A percentile compares a stretch with the other conserved stretches of the same genome.
Conservation (phyloP, 2,329 filamentous ascomycete species). For the Metarhizium guizhouense region DNA sequence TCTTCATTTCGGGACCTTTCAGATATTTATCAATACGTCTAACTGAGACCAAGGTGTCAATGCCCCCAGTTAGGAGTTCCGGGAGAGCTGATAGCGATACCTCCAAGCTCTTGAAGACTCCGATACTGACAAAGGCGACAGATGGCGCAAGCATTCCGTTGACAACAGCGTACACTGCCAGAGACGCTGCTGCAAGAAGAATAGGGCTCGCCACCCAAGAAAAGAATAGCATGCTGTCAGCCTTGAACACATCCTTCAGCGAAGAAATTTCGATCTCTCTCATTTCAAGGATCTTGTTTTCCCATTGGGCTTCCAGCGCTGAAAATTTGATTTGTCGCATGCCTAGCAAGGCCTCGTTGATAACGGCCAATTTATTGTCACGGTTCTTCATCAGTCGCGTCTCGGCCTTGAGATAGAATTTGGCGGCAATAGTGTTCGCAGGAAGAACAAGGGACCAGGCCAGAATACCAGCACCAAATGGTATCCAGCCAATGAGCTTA, state of each 20-base stretch:
- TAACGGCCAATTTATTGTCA: conserved; percentile 65
- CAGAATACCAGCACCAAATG: conserved; percentile 55
- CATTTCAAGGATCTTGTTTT: conserved; percentile 53
- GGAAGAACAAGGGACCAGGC: conserved; percentile 58
- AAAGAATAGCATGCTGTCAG: conserved; percentile 52
- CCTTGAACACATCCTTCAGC: conserved; percentile 57
- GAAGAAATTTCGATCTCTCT: conserved; percentile 58
- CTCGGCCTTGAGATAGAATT: conserved; percentile 54
- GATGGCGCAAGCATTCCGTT: conserved; percentile 58
- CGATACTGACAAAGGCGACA: conserved; percentile 70
- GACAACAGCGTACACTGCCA: conserved; percentile 58
- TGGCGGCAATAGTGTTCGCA: conserved; percentile 58
- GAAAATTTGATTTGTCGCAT: conserved; percentile 83
- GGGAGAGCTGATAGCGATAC: conserved; percentile 62
- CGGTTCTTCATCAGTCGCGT: conserved; percentile 66
- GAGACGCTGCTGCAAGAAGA: conserved; percentile 60
- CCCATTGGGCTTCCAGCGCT: conserved; percentile 66
- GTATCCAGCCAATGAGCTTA: conserved; percentile 63
- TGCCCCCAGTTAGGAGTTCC: conserved; percentile 58
- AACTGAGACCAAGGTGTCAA: conserved; percentile 67
- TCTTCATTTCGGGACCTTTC: conserved; percentile 52
- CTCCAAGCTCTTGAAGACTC: conserved; percentile 67
- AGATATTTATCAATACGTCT: conserved; percentile 66
- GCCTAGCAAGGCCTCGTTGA: conserved; percentile 69
- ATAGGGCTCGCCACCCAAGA: conserved; percentile 70